Evolutionary conservation across 2,329 filamentous ascomycete genomes (phyloP).

Genomic region (Myotisia sp.): DNA sequence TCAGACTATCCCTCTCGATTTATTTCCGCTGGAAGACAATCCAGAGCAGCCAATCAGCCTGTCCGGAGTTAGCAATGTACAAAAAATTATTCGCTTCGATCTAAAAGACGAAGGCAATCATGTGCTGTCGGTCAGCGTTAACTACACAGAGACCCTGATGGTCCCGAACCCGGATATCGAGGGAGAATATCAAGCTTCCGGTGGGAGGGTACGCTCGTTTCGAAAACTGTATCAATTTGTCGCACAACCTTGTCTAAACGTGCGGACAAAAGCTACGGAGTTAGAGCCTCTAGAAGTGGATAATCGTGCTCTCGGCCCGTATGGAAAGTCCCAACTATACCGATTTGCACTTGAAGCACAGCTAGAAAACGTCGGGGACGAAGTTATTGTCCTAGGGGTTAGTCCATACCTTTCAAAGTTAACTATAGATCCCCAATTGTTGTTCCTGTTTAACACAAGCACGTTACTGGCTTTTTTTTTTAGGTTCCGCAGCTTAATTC

Average conservation of each 20-base stretch:
- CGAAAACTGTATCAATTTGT: constrained; percentile 94
- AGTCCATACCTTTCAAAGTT: constrained; percentile 13
- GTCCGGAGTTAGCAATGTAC: constrained; percentile 44
- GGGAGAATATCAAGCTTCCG: constrained; percentile 33
- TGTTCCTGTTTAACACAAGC: not conserved
- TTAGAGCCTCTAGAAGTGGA: constrained; percentile 35
- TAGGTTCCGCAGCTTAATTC: constrained; percentile 36
- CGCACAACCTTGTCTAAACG: constrained; percentile 76
- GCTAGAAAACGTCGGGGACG: constrained; percentile 85
- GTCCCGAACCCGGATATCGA: constrained; percentile 21
- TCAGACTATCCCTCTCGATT: constrained; percentile 51
- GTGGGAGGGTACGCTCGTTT: constrained; percentile 64
- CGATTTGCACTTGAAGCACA: constrained; percentile 80
- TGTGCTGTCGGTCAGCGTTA: constrained; percentile 82
- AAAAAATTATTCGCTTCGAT: constrained; percentile 71
- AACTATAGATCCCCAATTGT: not conserved
- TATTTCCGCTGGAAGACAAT: constrained; percentile 36
- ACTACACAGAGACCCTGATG: constrained; percentile 69
- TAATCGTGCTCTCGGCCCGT: constrained; percentile 32
- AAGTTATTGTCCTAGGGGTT: constrained; percentile 62
- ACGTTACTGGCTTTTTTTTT: not conserved
- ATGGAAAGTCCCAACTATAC: constrained; percentile 28
- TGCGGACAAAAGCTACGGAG: constrained; percentile 73
- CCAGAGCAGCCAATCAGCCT: constrained; percentile 31
- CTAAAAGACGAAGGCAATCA: constrained; percentile 90